Conservation (phyloP, 345 rosid genomes). For the Eucalyptus grandis region DNA sequence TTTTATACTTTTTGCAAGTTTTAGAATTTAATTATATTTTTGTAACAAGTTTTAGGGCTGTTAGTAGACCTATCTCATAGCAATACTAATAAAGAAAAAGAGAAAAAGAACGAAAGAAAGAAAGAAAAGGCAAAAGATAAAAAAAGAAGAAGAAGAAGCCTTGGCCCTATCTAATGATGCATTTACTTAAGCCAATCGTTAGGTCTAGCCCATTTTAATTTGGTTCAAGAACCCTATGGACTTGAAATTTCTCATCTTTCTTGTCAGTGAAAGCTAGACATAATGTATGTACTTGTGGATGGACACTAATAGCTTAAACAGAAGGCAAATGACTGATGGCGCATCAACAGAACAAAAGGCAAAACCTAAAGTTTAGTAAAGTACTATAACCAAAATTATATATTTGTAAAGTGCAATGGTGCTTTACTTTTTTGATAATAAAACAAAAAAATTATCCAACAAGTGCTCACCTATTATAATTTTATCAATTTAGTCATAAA, state of each 20-base stretch:
- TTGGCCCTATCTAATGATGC: background rate
- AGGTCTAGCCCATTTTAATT: background rate
- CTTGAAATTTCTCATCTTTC: conserved; percentile 68
- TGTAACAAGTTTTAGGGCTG: fast-evolving
- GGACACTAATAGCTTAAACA: background rate
- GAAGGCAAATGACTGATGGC: background rate
- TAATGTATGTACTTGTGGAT: background rate
- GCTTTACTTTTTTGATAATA: background rate
- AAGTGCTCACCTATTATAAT: fast-evolving
- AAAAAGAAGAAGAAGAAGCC: fast-evolving
- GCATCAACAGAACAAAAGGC: background rate
- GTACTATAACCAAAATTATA: background rate
- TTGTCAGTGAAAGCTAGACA: conserved; percentile 82
- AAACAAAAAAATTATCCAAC: too few relatives aligned
- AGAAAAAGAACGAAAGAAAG: too few relatives aligned
- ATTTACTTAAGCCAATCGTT: background rate
- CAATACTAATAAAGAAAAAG: too few relatives aligned
- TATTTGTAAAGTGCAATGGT: background rate
- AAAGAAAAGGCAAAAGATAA: too few relatives aligned
- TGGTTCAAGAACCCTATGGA: background rate
- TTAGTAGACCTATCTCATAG: too few relatives aligned
- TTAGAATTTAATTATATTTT: too few relatives aligned
- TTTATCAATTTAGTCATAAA: too few relatives aligned
- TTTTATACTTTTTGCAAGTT: too few relatives aligned
- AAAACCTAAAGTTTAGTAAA: too few relatives aligned